Base-by-base conservation (phyloP, 2,329 filamentous ascomycete species). In the Thelonectria discophora region DNA sequence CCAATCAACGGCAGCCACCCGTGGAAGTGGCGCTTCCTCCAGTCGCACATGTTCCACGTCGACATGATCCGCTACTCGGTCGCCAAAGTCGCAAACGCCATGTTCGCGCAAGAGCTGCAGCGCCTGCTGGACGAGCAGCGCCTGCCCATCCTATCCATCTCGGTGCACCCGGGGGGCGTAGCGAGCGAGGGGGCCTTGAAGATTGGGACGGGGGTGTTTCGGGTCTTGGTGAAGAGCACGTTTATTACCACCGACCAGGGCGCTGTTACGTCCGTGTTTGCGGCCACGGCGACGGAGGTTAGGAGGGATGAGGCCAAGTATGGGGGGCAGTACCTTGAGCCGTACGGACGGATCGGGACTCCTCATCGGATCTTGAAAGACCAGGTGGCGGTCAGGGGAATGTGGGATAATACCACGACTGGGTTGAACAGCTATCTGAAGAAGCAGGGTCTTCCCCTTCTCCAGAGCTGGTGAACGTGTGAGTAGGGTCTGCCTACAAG, bases 11-110 rank as follows among this genome's bases (percentile, higher is more conserved):
- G 59, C 17, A 62, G 59, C 17, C 54, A 67, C 3, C 65, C 70
- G 12, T 62, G 58, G 58, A 18, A 52, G 10, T 69, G 61, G 56
- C 55, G 63, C 5, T 55, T 52, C 8, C 1, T 67, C 1, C 12
- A 13, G 1, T 34, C 42, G 17, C 50, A 56, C 30, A 2, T 72
- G 3, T 66, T 72, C 37, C 21, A 34, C 10, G 55, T 64, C 17
- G 66, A 73, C 50, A 71, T 72, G 65, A 37, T 70, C 3, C 58
- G 64, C 11, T 74, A 71, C 30, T 15, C 46, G 5, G 51, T 62
- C 1, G 51, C 62, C 5, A 64, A 64, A 15, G 17, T 34, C 0
- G 58, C 62, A 1, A 46, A 55, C 11, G 17, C 42, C 6, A 17
- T 62, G 17, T 64, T 64, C 15, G 48, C 55, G 1, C n/a, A 55